A percentile compares a stretch with the other conserved stretches of the same genome.
Conservation (phyloP, 371 early-diverging fungal species). For the Lichtheimia hyalospora region DNA sequence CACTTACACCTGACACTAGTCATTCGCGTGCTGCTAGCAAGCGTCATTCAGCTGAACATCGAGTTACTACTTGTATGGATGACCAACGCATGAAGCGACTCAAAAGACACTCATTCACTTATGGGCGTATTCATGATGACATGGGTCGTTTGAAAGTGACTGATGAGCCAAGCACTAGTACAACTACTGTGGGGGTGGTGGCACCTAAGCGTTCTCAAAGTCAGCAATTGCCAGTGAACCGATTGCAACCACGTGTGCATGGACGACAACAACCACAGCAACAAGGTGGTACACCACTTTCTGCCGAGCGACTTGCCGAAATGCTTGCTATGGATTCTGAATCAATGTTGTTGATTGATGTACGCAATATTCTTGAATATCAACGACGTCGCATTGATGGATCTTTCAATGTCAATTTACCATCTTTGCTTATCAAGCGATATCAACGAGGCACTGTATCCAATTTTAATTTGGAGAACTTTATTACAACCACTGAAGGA, state of each 20-base stretch:
- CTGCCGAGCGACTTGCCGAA: conserved; percentile 19
- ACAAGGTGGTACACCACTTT: conserved; percentile 17
- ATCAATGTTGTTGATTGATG: conserved; percentile 41
- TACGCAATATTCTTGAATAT: conserved; percentile 44
- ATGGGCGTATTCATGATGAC: conserved; percentile 6
- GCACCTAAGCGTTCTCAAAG: conserved; percentile 34
- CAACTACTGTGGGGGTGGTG: neutral
- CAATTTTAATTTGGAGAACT: conserved; percentile 61
- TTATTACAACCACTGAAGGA: conserved; percentile 64
- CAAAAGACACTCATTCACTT: conserved; percentile 12
- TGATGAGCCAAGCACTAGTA: neutral
- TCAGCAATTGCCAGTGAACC: conserved; percentile 22
- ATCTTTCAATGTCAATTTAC: conserved; percentile 64
- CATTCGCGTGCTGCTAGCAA: conserved; percentile 1
- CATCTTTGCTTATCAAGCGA: conserved; percentile 59
- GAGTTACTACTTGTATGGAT: neutral
- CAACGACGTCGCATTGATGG: conserved; percentile 35
- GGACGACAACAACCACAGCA: neutral
- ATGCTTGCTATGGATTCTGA: conserved; percentile 12
- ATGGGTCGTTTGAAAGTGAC: neutral
- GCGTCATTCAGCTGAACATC: conserved; percentile 6
- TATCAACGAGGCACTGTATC: conserved; percentile 60
- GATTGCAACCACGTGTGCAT: neutral
- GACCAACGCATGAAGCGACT: conserved; percentile 4
- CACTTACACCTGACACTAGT: conserved; percentile 1